These are phyloP conservation scores for Talaromyces ruber DNA, from an alignment of 495 filamentous ascomycete genomes.

Conservation along the genomic window DNA sequence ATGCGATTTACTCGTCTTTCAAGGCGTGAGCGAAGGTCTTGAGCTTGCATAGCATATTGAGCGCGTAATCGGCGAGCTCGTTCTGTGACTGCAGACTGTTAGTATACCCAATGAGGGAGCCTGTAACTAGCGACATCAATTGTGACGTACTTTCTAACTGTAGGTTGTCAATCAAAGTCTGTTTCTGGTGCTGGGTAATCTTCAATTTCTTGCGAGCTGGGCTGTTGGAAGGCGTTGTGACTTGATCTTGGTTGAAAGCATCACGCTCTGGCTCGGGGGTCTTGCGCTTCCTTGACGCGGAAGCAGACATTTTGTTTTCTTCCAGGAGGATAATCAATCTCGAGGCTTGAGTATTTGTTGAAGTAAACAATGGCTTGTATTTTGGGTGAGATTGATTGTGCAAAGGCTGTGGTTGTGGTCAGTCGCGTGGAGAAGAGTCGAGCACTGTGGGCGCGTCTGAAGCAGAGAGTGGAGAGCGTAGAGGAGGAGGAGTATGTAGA, in stretches of 20 bases:
- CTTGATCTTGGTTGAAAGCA: constrained; percentile 19
- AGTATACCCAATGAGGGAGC: neutral
- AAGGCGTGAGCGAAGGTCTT: constrained; percentile 74
- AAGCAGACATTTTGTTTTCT: constrained; percentile 54
- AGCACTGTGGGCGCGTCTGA: neutral
- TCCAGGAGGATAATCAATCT: neutral
- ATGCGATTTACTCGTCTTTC: constrained; percentile 95
- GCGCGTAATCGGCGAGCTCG: constrained; percentile 83
- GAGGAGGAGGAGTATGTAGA: neutral
- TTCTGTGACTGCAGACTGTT: constrained; percentile 61
- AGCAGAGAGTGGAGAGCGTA: neutral
- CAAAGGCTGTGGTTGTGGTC: neutral
- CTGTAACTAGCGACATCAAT: neutral
- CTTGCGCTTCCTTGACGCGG: constrained; percentile 50
- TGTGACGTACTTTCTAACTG: constrained; percentile 70
- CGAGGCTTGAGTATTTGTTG: neutral
- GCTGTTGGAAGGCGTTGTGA: constrained; percentile 43
- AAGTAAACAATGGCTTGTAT: neutral
- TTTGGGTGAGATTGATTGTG: neutral
- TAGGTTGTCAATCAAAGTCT: constrained; percentile 83
- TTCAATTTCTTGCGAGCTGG: constrained; percentile 54
- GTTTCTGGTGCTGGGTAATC: constrained; percentile 73
- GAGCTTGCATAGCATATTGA: constrained; percentile 80
- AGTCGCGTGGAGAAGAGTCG: neutral
- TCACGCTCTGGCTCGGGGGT: constrained; percentile 39